Base-by-base conservation (phyloP, 1,284 basidiomycete species). In the Vanrija humicola region DNA sequence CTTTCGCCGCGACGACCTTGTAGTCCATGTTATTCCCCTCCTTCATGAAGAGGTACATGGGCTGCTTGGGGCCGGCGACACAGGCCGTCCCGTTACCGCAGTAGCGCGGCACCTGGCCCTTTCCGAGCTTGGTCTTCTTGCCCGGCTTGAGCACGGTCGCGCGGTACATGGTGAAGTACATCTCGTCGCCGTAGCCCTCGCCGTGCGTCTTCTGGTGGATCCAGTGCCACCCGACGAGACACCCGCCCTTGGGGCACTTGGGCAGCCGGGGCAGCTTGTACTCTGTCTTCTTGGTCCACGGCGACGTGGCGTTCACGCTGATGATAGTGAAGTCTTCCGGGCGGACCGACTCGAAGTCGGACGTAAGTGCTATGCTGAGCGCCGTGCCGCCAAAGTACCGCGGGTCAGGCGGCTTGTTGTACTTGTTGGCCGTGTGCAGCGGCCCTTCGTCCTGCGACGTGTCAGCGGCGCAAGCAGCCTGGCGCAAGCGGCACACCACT, bases 91-190 rank as follows among this genome's bases (percentile, higher is more conserved):
- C 44, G 48, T 71, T 64, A 38, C 52, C 60, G 55, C 75, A 77
- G 29, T 67, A 59, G 3, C 54, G 54, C 4, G 75, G 68, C 5
- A 69, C 63, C 21, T 64, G 57, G 10, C 86, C 75, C 38, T 78
- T 77, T 45, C 80, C 80, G 12, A 34, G 12, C 12, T 34, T 34
- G 34, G 34, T 15, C 34, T 34, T 34, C 34, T 34, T 34, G 34
- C 14, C 12, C 2, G 34, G 14, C 9, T 12, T 5, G 1, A 83
- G 82, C 44, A 89, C 77, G 46, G 82, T 80, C 78, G 88, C 89
- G 62, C 83, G 82, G 80, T 88, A 89, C 23, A 83, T 83, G 49
- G 82, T 86, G 84, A 88, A 86, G 77, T 86, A 89, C 25, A 54
- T 54, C 28, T 58, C 56, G 42, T 43, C 46, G 12, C 40, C 45